Percentiles rank a stretch among this genome's conserved stretches.
Conservation (phyloP, 768 basidiomycete species). For the Fistulinella prunicolor region DNA sequence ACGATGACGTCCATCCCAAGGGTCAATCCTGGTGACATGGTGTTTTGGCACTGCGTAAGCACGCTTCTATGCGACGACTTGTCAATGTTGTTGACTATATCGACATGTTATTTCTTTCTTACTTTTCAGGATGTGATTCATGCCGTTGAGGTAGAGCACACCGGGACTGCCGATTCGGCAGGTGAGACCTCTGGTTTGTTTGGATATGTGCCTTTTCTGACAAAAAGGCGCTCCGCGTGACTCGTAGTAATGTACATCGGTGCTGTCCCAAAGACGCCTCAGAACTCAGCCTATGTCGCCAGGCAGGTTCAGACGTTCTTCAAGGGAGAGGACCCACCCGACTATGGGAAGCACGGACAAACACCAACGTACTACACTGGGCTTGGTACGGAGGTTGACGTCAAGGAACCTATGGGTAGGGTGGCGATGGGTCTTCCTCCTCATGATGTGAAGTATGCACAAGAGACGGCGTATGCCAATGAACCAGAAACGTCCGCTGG, state of each 20-base stretch:
- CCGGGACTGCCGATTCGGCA: constrained; percentile 53
- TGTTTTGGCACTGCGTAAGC: constrained; percentile 71
- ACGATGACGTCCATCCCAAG: constrained; percentile 71
- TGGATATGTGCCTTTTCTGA: neutral
- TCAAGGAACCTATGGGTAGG: constrained; percentile 33
- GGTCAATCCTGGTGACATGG: constrained; percentile 74
- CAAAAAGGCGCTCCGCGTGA: neutral
- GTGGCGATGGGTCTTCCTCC: constrained; percentile 47
- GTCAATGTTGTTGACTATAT: too few species aligned
- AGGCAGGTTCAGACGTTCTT: constrained; percentile 64
- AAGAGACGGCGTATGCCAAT: too few species aligned
- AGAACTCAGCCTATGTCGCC: constrained; percentile 58
- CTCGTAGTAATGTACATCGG: constrained; percentile 78
- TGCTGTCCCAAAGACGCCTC: constrained; percentile 62
- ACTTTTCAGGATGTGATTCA: constrained; percentile 47
- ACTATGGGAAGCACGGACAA: constrained; percentile 55
- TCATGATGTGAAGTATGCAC: too few species aligned
- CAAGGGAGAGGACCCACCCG: constrained; percentile 60
- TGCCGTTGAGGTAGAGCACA: constrained; percentile 49
- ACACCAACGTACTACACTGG: constrained; percentile 37
- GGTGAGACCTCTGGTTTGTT: constrained; percentile 32
- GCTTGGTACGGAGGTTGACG: constrained; percentile 40
- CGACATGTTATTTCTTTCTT: too few species aligned
- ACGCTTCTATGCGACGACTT: neutral
- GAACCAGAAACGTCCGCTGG: too few species aligned